Conservation (phyloP, 1,284 basidiomycete genomes). For the Cryptococcus hybrid region DNA sequence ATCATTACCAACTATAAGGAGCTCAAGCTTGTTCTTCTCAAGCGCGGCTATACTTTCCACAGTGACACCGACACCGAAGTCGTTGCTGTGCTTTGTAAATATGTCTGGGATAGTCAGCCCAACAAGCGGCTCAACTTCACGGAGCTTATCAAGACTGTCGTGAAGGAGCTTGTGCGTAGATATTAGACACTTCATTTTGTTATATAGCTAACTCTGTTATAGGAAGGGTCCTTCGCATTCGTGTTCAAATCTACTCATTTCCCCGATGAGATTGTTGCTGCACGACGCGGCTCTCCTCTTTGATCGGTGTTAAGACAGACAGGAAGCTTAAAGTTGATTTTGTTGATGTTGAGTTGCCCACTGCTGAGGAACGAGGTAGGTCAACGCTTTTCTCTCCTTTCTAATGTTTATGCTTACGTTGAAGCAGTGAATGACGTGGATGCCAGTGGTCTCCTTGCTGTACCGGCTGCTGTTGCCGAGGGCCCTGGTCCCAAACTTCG, state of each 20-base stretch:
- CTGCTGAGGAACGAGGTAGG: slow-evolving; percentile 59
- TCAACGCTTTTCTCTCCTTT: neutral
- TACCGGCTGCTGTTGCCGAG: slow-evolving; percentile 60
- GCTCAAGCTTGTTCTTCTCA: slow-evolving; percentile 89
- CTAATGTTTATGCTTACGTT: neutral
- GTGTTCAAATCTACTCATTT: slow-evolving; percentile 98
- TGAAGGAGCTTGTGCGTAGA: slow-evolving; percentile 77
- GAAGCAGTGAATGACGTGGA: slow-evolving; percentile 21
- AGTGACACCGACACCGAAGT: slow-evolving; percentile 98
- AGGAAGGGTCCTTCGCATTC: slow-evolving; percentile 99
- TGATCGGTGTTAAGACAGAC: slow-evolving; percentile 99
- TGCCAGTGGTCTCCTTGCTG: slow-evolving; percentile 63
- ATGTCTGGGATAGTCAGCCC: slow-evolving; percentile 91
- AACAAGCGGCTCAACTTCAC: slow-evolving; percentile 89
- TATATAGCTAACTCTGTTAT: neutral
- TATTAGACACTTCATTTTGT: neutral
- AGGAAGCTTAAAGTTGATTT: slow-evolving; percentile 99
- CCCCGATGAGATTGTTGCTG: slow-evolving; percentile 94
- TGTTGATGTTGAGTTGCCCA: slow-evolving; percentile 94
- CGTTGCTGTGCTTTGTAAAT: slow-evolving; percentile 94
- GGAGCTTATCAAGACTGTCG: slow-evolving; percentile 87
- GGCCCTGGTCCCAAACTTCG: slow-evolving; percentile 69
- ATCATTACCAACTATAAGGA: slow-evolving; percentile 96
- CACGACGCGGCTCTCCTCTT: slow-evolving; percentile 95
- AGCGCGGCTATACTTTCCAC: slow-evolving; percentile 92